phyloP scores from a whole-genome alignment of 805 yeast genomes.

The Kuraishia floccosa region DNA sequence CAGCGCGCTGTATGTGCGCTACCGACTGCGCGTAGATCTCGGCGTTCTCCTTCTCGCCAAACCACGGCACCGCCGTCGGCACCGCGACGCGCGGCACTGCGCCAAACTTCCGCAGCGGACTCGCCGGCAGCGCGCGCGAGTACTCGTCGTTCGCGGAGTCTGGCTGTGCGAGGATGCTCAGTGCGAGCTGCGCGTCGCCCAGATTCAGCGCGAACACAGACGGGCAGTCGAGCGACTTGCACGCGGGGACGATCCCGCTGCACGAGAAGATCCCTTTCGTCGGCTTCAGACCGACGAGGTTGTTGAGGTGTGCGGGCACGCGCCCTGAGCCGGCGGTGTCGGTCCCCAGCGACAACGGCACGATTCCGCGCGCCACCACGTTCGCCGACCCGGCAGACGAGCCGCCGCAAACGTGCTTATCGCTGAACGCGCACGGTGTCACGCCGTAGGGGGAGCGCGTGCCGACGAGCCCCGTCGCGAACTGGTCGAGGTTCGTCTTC shows the following conservation, averaged over 20 bases:
- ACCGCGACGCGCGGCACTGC: slow-evolving; percentile 58
- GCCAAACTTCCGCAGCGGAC: slow-evolving; percentile 51
- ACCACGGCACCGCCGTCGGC: slow-evolving; percentile 69
- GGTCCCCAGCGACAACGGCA: slow-evolving; percentile 84
- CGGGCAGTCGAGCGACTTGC: slow-evolving; percentile 88
- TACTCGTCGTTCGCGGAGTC: slow-evolving; percentile 67
- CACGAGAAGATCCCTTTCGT: slow-evolving; percentile 82
- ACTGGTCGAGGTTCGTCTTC: slow-evolving; percentile 92
- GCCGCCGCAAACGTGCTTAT: slow-evolving; percentile 84
- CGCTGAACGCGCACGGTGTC: slow-evolving; percentile 69
- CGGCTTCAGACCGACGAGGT: slow-evolving; percentile 87
- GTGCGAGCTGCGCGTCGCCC: slow-evolving; percentile 73
- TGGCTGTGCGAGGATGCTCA: slow-evolving; percentile 57
- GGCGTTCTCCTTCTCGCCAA: slow-evolving; percentile 71
- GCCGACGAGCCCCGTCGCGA: slow-evolving; percentile 96
- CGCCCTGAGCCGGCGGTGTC: slow-evolving; percentile 98
- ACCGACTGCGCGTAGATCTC: slow-evolving; percentile 54
- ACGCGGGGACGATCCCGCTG: slow-evolving; percentile 93
- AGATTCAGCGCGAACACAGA: slow-evolving; percentile 73
- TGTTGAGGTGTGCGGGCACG: slow-evolving; percentile 93
- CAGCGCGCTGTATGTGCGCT: slow-evolving; percentile 33
- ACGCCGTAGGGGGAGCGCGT: slow-evolving; percentile 91
- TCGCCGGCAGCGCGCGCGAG: slow-evolving; percentile 63
- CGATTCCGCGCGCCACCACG: slow-evolving; percentile 82
- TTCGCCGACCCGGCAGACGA: slow-evolving; percentile 95